Evolutionary conservation across 768 basidiomycete species (phyloP), one percentile per base, ranked within the genome.

Genomic region (Postia placenta): DNA sequence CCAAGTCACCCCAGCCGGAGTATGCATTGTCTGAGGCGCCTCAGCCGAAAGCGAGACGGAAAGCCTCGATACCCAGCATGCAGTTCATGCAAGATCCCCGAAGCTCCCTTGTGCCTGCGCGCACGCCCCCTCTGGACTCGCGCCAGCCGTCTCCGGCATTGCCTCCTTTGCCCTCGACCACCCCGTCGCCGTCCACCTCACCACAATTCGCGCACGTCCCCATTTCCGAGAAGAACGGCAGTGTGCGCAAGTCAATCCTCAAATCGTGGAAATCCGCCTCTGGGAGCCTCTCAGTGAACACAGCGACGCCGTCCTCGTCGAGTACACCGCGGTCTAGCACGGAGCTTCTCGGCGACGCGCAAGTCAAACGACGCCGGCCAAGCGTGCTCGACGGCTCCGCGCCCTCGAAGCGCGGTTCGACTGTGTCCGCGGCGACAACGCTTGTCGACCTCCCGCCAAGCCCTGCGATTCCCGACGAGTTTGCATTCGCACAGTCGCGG

Each of bases 21-120:
- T 30, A 25, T 20, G 23, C 15, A 26, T 9, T 15, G 44, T 45
- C 20, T 33, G 19, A 42, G 41, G n/a, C 24, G 6, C 52, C 59
- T 15, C 64, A 74, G 3, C 67, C 73, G 27, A 61, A 62, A 14
- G 69, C 68, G 38, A 49, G 60, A 19, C 52, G 58, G 66, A 72
- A 59, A 69, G 72, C 69, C 57, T 73, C 26, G 63, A 60, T 50
- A 53, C 64, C 78, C 53, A 72, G 74, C 17, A 69, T 87, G 48
- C 75, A 78, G 42, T 85, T 85, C 65, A 81, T 91, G 63, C 85
- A 86, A 56, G 84, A 89, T 54, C 78, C 82, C 1, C 81, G 79
- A 20, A 85, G 86, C 64, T 80, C 86, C 36, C 56, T 59, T 38
- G 67, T 53, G 28, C 72, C 72, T 9, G 52, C 53, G n/a, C 60